A percentile compares a stretch with the other conserved stretches of the same genome.
These are phyloP conservation scores for Kockiozyma suomiensis DNA, from an alignment of 805 yeast species.

Conservation along the genomic window DNA sequence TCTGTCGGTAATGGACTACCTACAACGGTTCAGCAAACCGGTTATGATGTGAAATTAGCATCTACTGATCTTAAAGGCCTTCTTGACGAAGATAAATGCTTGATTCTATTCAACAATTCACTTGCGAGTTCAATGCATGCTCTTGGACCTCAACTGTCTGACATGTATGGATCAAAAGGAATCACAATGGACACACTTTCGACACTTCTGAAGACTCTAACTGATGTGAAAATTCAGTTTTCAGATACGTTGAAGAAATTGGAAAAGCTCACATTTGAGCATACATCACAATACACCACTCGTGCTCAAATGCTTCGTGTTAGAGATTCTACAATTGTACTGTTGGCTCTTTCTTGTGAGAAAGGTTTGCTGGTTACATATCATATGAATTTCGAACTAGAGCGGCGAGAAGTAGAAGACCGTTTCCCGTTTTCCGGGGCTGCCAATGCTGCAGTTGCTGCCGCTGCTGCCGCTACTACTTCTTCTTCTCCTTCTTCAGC, in stretches of 20 bases:
- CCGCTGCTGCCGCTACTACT: no score
- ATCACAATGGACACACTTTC: background rate
- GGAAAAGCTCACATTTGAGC: slow-evolving; percentile 1
- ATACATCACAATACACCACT: background rate
- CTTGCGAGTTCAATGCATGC: background rate
- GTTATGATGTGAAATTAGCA: slow-evolving; percentile 15
- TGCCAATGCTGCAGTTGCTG: background rate
- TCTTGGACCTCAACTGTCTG: slow-evolving; percentile 8
- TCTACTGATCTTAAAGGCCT: background rate
- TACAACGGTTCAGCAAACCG: slow-evolving; percentile 4
- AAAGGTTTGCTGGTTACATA: slow-evolving; percentile 10
- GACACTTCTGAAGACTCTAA: background rate
- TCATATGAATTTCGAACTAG: background rate
- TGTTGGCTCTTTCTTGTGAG: slow-evolving; percentile 12
- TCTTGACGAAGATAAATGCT: slow-evolving; percentile 16
- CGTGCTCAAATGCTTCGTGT: background rate
- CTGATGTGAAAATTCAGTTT: background rate
- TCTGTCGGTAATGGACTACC: slow-evolving; percentile 27
- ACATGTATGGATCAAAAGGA: slow-evolving; percentile 16
- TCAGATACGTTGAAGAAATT: background rate
- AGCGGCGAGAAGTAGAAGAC: background rate
- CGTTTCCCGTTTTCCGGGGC: background rate
- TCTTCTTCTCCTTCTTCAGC: no score
- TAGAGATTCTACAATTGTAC: background rate
- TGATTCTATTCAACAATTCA: background rate